Evolutionary conservation across 1,284 basidiomycete genomes (phyloP), one percentile per base, ranked within the genome.

Genomic region (Athelia sp.): DNA sequence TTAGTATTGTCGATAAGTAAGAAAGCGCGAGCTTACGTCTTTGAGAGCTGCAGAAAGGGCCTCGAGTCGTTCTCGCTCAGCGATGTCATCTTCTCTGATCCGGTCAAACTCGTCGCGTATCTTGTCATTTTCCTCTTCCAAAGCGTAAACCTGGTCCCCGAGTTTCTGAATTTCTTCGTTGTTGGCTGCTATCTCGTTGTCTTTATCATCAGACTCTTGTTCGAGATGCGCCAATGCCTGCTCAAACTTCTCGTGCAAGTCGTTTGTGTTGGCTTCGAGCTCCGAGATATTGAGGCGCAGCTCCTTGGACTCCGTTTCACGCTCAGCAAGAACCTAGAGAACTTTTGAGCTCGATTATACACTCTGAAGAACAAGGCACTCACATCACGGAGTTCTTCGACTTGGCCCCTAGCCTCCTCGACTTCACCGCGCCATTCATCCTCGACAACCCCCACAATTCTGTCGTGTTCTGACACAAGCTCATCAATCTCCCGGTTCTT

Each of bases 401-500:
- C 79, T 52, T 86, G 83, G 2, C 71, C 75, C 51, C 81, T 73
- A 0, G 80, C 77, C 54, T 89, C 87, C 48, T 88, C 84, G 2
- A 90, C 78, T 58, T 91, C 88, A 1, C 81, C 84, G 54, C 82
- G 71, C 89, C 87, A 91, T 57, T 87, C 83, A 42, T 83, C 78
- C 57, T 90, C 87, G 3, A 88, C 79, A 3, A 77, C 75, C 21
- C 79, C 76, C 3, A 90, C 75, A 45, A 87, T 83, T 18, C 76
- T 73, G 50, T 81, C 75, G 15, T 40, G 36, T 58, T 90, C 84
- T 2, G 65, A 66, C 4, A 85, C 71, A 40, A 89, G 62, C 32
- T 87, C 81, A 6, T 88, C 82, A 35, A 90, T 78, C 62, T 91
- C 88, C 48, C 75, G 72, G 46, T 77, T 74, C 72, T 85, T 82